These are phyloP conservation scores for Basipetospora chlamydospora DNA, from an alignment of 2,329 filamentous ascomycete genomes.

Conservation along the genomic window DNA sequence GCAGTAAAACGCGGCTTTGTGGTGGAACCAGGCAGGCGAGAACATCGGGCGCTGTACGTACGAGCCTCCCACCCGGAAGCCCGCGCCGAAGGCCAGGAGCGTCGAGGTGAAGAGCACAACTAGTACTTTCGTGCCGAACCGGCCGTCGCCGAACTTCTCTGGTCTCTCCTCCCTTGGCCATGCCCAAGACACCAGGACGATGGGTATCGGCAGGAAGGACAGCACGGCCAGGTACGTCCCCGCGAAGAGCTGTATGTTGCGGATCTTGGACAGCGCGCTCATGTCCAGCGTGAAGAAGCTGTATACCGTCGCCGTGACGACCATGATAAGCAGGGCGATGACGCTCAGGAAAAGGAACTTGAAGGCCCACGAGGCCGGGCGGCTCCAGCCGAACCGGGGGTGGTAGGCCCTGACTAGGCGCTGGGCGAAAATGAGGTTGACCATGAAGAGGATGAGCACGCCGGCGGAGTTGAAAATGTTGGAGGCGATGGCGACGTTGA, in stretches of 20 bases:
- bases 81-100: slow-evolving; percentile 53
- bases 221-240: slow-evolving; percentile 48
- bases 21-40: slow-evolving; percentile 54
- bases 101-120: slow-evolving; percentile 44
- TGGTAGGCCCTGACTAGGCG: slow-evolving; percentile 61
- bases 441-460: slow-evolving; percentile 44
- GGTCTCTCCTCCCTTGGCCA: slow-evolving; percentile 28
- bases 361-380: slow-evolving; percentile 34
- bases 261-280: slow-evolving; percentile 34
- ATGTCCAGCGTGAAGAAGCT: slow-evolving; percentile 50
- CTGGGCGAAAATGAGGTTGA: slow-evolving; percentile 57
- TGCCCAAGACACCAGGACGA: slow-evolving; percentile 36
- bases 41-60: slow-evolving; percentile 33
- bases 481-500: slow-evolving; percentile 39
- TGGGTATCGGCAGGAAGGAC: slow-evolving; percentile 47
- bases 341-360: slow-evolving; percentile 44
- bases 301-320: slow-evolving; percentile 51
- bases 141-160: slow-evolving; percentile 44
- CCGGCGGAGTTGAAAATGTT: slow-evolving; percentile 60
- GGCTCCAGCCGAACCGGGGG: slow-evolving; percentile 56
- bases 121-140: slow-evolving; percentile 49
- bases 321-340: slow-evolving; percentile 43
- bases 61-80: slow-evolving; percentile 47
- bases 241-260: slow-evolving; percentile 50
- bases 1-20: slow-evolving; percentile 60